These are phyloP conservation scores for Ceratocystis colombiana DNA, from an alignment of 2,329 filamentous ascomycete species.

Conservation along the genomic window DNA sequence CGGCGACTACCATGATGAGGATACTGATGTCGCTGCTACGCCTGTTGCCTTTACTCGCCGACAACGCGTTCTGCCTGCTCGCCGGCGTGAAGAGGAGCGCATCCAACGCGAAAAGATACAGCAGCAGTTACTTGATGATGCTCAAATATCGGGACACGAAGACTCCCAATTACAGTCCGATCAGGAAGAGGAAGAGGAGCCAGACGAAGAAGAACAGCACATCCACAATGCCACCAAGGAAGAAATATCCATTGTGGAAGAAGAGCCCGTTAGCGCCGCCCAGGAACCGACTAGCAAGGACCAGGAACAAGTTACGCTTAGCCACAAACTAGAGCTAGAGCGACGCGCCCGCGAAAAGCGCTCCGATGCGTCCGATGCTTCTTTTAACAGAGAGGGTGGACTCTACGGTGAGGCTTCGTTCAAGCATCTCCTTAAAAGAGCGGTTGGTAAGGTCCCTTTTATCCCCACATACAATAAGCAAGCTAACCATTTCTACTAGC, in stretches of 20 bases:
- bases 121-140: constrained; percentile 1
- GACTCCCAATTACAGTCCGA: not conserved
- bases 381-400: constrained; percentile 17
- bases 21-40: not conserved
- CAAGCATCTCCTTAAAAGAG: constrained; percentile 16
- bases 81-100: constrained; percentile 16
- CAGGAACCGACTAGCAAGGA: not conserved
- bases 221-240: not conserved
- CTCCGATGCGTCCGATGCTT: not conserved
- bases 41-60: constrained; percentile 14
- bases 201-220: not conserved
- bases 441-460: constrained; percentile 17
- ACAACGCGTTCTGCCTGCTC: constrained; percentile 19
- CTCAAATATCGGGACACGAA: not conserved
- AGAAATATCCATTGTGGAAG: not conserved
- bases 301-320: not conserved
- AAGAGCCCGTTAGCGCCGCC: not conserved
- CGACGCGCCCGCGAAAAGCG: constrained; percentile 9
- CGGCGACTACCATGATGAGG: constrained; percentile 1
- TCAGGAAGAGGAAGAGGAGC: not conserved
- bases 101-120: constrained; percentile 7
- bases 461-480: not conserved
- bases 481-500: constrained; percentile 10
- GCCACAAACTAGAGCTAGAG: not conserved
- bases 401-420: constrained; percentile 18